Evolutionary conservation across 306 rosid genomes (phyloP), one percentile per base, ranked within the genome.

Genomic region (Vigna radiata): DNA sequence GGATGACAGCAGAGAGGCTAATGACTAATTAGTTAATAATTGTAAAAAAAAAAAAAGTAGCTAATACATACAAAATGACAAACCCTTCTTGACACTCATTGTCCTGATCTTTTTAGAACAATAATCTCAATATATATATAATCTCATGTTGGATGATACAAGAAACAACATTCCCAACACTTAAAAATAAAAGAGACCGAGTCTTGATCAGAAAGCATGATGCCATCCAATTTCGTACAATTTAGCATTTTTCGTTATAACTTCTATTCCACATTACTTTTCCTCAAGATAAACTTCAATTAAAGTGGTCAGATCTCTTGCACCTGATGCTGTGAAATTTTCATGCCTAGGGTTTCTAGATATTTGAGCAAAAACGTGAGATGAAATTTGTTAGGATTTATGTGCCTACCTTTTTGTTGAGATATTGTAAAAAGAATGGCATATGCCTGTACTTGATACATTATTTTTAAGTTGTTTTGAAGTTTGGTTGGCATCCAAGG

Each of bases 381-480:
- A 16, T 71, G 39, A 71, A 61, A 70, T 9, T 48, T 61, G 41
- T 6, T 71, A 61, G 71, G 49, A 49, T 48, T 36, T 70, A 15
- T 70, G 49, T 1, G 15, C 65, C 25, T 36, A 17, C 16, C 59
- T 27, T 37, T 27, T 17, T n/a, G 39, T 47, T 70, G 37, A 36
- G 39, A 36, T 70, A 12, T 25, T 37, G 72, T 39, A 52, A 41
- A 68, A 52, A 36, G 74, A 70, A 61, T 52, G 29, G 31, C 49
- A 65, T 39, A 60, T 60, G 59, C 80, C 39, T 17, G 48, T 49
- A 21, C 54, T 33, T 25, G 12, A 48, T 69, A 25, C 43, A 23
- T 27, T 16, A 43, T 36, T 36, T 36, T 36, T 36, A 36, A 6
- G 39, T 36, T 79, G 44, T 55, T 50, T 15, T 59, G 2, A 46